Percentiles rank a stretch among this genome's conserved stretches.
phyloP scores from a whole-genome alignment of 768 basidiomycete species.

The Mycena epipterygia region DNA sequence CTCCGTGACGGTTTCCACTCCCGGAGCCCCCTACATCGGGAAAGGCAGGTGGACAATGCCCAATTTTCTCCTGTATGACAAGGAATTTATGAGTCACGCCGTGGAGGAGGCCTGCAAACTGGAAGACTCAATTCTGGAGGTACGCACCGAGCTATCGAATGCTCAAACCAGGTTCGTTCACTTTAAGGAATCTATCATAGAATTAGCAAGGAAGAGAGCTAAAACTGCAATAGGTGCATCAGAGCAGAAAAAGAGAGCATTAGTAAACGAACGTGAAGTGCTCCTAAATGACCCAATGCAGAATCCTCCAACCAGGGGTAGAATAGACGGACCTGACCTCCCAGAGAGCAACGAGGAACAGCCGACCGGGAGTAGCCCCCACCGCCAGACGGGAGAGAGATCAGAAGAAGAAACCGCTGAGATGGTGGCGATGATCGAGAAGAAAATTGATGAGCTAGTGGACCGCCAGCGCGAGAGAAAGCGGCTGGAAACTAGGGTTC shows the following conservation, averaged over 20 bases:
- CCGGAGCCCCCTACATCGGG: not conserved
- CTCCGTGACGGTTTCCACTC: too few species aligned
- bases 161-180: not conserved
- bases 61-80: not conserved
- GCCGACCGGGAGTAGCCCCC: not conserved
- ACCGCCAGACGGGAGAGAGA: too few species aligned
- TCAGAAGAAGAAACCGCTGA: not conserved
- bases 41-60: not conserved
- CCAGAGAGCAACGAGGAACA: too few species aligned
- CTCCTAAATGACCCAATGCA: not conserved
- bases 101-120: too few species aligned
- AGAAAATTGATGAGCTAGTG: not conserved
- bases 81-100: not conserved
- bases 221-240: not conserved
- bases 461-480: conserved; percentile 10
- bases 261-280: not conserved
- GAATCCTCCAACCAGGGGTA: too few species aligned
- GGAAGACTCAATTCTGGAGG: not conserved
- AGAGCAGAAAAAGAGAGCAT: not conserved
- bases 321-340: too few species aligned
- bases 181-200: not conserved
- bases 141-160: not conserved
- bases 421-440: not conserved
- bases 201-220: not conserved
- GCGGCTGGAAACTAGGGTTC: not conserved